Base-by-base conservation (phyloP, 2,329 filamentous ascomycete genomes). In the Curvularia spicifera region DNA sequence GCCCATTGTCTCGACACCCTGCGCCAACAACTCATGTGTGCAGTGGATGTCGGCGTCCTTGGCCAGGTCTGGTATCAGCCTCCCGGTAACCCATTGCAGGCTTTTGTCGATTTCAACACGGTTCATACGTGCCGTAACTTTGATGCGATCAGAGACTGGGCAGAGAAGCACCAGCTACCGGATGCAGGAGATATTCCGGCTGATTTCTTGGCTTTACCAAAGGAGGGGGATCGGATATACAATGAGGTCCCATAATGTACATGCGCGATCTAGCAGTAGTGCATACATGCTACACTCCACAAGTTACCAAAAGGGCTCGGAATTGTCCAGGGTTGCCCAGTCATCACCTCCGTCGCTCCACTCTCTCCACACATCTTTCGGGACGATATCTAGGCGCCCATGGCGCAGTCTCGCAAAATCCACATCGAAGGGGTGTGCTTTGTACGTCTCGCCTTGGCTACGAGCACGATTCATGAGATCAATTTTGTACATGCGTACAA, bases 11-110 rank as follows among this genome's bases (percentile, higher is more conserved):
- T 88, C 20, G 87, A 89, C 59, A 85, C 84, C 5, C 62, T 88
- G 43, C 84, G 86, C 0, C 86, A 89, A 66, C 83, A 87, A 18
- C 77, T 89, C 24, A 88, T 88, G 84, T 89, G 86, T 70, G 85
- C 82, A 26, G 77, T 84, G 37, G 86, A 89, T 62, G 81, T 84
- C 1, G 85, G 81, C 0, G 80, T 89, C 0, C 76, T 88, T 0
- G 85, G 85, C 7, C 85, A 89, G 64, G 81, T 88, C 1, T 88
- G 86, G 86, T 81, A 81, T 10, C 77, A 84, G 47, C 72, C 75
- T 28, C 80, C 85, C 0, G 65, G 78, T 1, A 71, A 78, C 8
- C 79, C 81, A 0, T 79, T 84, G 0, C 73, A 77, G 43, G 80
- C 85, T 0, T 88, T 85, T 60, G 84, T 86, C 1, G 85, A 88